Base-by-base conservation (phyloP, 768 basidiomycete species). In the Rickenella mellea region DNA sequence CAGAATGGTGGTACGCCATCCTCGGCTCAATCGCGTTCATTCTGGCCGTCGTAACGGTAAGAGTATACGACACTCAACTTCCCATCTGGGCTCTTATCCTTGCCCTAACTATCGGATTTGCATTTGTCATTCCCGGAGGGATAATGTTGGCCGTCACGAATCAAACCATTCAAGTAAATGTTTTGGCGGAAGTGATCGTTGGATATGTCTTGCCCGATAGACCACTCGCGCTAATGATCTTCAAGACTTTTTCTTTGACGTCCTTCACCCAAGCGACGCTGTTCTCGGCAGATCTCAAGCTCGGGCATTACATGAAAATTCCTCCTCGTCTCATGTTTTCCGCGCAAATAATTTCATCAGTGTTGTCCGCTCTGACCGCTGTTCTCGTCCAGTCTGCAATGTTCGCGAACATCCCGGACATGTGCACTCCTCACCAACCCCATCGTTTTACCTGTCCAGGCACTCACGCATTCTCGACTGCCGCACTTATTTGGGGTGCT, bases 131-230 rank as follows among this genome's bases (percentile, higher is more conserved):
- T 31, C 91, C 91, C 3, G 62, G 80, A 37, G 78, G 84, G 49
- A 84, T 93, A 74, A 71, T 91, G 39, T 79, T 83, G 51, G 87
- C 88, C 22, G 84, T 91, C 56, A 89, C 90, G 47, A 93, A 93
- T 57, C 89, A 92, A 58, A 69, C 74, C 46, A 58, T 88, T 38
- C 66, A 67, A 4, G 65, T 82, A 2, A 71, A 75, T 53, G 79
- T 90, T 40, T 74, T 93, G 55, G 72, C 77, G 38, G 89, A 93
- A 60, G 62, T 91, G 44, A 58, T 91, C 40, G 73, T 69, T 3
- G 90, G 90, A 1, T 92, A 89, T 59, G 65, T 81, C 42, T 65
- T 88, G 29, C 86, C 88, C n/a, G 86, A 83, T 10, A 73, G 71
- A 37, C 88, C 90, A 1, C 63, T 92, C 46, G 90, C 88, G 27